Base-by-base conservation (phyloP, 2,329 filamentous ascomycete species). In the Arthrobotrys conoides region DNA sequence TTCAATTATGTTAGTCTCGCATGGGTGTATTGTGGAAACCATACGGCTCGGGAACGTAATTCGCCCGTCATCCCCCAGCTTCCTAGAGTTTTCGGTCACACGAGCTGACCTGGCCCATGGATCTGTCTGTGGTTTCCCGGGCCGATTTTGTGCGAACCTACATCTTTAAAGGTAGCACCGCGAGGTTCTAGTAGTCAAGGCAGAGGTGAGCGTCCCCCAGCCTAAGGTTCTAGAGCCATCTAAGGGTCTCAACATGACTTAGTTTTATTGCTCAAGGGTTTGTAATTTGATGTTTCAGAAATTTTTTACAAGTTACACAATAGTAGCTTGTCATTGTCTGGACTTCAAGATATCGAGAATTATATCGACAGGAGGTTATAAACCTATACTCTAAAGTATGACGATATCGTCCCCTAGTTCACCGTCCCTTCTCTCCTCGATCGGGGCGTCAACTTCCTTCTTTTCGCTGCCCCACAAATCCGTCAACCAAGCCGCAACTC, bases 401-500 rank as follows among this genome's bases (percentile, higher is more conserved):
- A 76, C 72, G 36, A 76, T 71, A 59, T 76, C 72, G 44, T 76
- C 72, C 18, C 66, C 72, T 30, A 76, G 30, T 18, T 71, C 65
- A 3, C 59, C 49, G 30, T 22, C 36, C 22, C 44, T 38, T 0
- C 22, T 27, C 20, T 65, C 65, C 3, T 3, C 36, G 3, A 27
- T 48, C 18, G 65, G 24, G 14, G 2, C 20, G 5, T 64, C 27
- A 12, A 55, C 36, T 27, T 22, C 46, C 46, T 20, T 63, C 57
- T 70, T 76, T 48, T 41, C 59, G 6, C 1, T 44, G 2, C 33
- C 61, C 66, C 66, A 77, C 16, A 66, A 51, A 55, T 46, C 30
- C 20, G 38, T 22, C 67, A 77, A 57, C 73, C 73, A 77, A 1
- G 24, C 67, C n/a, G 73, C 67, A 10, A 77, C 16, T 51, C 73